These are phyloP conservation scores for Agapanthus africanus DNA, from an alignment of 106 monocot genomes.

Conservation along the genomic window DNA sequence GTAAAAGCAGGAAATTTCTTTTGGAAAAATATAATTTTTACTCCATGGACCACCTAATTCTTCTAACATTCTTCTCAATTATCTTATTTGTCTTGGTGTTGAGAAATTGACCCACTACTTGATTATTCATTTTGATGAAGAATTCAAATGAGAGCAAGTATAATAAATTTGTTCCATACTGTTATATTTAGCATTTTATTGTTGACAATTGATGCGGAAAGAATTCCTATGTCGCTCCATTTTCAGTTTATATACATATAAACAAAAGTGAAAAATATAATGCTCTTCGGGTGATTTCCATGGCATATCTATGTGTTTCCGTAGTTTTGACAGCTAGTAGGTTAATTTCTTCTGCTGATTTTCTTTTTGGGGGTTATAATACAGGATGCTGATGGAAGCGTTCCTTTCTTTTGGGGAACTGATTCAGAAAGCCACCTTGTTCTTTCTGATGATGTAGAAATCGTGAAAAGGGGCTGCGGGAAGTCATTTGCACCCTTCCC, in stretches of 20 bases:
- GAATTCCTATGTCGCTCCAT: no score
- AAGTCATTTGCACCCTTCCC: slow-evolving; percentile 86
- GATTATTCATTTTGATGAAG: background rate
- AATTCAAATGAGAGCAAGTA: background rate
- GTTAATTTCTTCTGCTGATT: no score
- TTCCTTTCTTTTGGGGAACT: slow-evolving; percentile 83
- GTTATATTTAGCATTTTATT: no score
- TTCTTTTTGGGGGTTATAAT: background rate
- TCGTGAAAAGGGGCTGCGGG: slow-evolving; percentile 64
- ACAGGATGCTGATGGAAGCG: slow-evolving; percentile 71
- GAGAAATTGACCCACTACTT: background rate
- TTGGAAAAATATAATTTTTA: background rate
- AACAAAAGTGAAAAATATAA: no score
- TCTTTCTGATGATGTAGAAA: slow-evolving; percentile 59
- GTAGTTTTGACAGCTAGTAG: no score
- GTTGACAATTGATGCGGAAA: no score
- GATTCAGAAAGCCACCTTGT: slow-evolving; percentile 54
- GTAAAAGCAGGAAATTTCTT: no score
- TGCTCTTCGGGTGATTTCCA: no score
- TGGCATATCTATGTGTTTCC: no score
- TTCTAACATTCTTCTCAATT: background rate
- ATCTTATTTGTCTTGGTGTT: background rate
- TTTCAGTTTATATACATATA: no score
- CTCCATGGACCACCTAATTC: background rate
- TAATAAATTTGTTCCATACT: no score